Evolutionary conservation across 768 basidiomycete species (phyloP), one percentile per base, ranked within the genome.

Genomic region (Chalciporus piperatus): DNA sequence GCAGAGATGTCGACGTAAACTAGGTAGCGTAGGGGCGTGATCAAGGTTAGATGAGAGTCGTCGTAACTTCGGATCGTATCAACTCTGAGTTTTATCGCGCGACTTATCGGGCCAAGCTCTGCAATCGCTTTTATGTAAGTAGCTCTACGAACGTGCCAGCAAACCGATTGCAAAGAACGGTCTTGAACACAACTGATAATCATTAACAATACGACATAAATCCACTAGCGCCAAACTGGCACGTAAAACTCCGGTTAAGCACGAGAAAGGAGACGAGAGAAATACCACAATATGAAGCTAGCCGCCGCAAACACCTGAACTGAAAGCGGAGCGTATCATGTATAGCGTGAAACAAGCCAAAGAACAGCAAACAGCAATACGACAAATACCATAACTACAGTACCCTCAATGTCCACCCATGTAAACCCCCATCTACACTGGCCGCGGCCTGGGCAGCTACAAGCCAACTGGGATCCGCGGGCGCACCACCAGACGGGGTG

Each of bases 381-480:
- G 42, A 58, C 48, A 60, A 58, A 50, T 63, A 50, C 50, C 10
- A 44, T 28, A 25, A 39, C 56, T 78, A 92, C 78, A 91, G 80
- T 51, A 91, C 86, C 67, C 87, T 78, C 56, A 90, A 70, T 64
- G 86, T 86, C 89, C 89, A 92, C 45, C 84, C 85, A 59, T 85
- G 81, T 52, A 85, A 62, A n/a, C 80, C 80, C 39, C 82, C 81
- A 27, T 87, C 85, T 32, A 78, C 80, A 27, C 75, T 76, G 20
- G 82, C 84, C 11, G 84, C 85, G 23, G 79, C 83, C 60, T 86
- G 85, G 22, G 85, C 86, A 47, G 85, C 87, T 27, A 84, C 84
- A 41, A 92, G 70, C 89, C 89, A 89, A 45, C 76, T 76, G 20
- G 83, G 73, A 60, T 85, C 84, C 58, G 81, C 72, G 50, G 72